Evolutionary conservation across 306 rosid species (phyloP), one percentile per base, ranked within the genome.

Genomic region (Trifolium repens): DNA sequence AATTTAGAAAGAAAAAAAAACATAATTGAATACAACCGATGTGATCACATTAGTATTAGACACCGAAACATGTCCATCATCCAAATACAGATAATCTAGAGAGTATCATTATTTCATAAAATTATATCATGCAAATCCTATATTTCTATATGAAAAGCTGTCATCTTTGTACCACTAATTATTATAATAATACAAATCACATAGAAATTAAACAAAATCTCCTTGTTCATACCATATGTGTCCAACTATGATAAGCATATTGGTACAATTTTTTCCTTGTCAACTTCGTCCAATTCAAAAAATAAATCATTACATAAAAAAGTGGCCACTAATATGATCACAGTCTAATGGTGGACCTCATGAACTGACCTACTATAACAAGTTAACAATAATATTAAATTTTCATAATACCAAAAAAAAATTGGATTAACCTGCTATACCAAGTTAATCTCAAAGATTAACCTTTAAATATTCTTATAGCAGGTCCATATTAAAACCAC

Each of bases 271-370:
- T 78, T 81, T 81, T 46, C 86, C 71, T 85, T 79, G 89, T 69
- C 80, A 79, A 76, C 76, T 61, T 81, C 88, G 79, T 79, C 91
- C 72, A 76, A 81, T 57, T 66, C 32, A 64, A n/a, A n/a, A 35
- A 8, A 61, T 2, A 42, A 42, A 42, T 65, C 27, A 15, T 70
- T 15, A 68, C 19, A 30, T 12, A 65, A 43, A 30, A 82, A 72
- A 5, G 50, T 59, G 37, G 17, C 1, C n/a, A 13, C 7, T 47
- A 42, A 42, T 39, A 7, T 44, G 4, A 44, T 44, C 50, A 10
- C 1, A 44, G 1, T 44, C 15, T 13, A 44, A 44, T 3, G 14
- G 15, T 44, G 13, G 49, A 43, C 47, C 13, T 43, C 13, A 43
- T 8, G 4, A 9, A 43, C 11, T 43, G 9, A 39, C 9, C 42